These are phyloP conservation scores for Pythium utonaiense DNA, from an alignment of 352 stramenopile species.

Conservation along the genomic window DNA sequence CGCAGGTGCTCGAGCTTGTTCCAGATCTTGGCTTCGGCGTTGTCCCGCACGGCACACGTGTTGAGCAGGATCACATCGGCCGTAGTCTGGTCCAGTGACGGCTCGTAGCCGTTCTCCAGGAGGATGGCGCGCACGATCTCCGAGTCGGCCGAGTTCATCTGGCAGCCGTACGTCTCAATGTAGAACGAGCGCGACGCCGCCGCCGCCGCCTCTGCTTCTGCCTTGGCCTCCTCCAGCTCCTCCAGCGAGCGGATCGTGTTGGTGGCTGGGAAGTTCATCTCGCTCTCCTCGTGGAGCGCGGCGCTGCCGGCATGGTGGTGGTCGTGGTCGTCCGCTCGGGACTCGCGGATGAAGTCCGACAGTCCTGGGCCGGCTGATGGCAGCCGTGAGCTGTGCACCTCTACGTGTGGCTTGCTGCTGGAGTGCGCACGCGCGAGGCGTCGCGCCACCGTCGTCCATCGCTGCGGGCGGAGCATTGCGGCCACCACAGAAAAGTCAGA, in stretches of 20 bases:
- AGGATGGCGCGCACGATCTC: constrained; percentile 97
- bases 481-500: background rate
- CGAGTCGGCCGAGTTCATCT: constrained; percentile 99
- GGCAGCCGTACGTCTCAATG: constrained; percentile 97
- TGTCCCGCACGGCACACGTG: constrained; percentile 99
- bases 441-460: constrained; percentile 13
- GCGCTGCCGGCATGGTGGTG: constrained; percentile 26
- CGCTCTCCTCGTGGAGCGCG: constrained; percentile 42
- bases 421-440: constrained; percentile 29
- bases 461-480: constrained; percentile 17
- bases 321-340: constrained; percentile 25
- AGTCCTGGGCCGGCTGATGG: constrained; percentile 45
- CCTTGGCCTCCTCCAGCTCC: constrained; percentile 37
- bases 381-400: constrained; percentile 39
- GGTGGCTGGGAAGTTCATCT: constrained; percentile 70
- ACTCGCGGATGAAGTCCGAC: constrained; percentile 71
- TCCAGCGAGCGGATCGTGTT: constrained; percentile 49
- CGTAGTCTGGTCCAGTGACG: constrained; percentile 55
- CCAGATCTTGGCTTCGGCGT: constrained; percentile 96
- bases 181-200: constrained; percentile 51
- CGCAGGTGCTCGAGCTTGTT: constrained; percentile 78
- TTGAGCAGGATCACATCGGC: constrained; percentile 97
- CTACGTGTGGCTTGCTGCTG: constrained; percentile 27
- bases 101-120: constrained; percentile 60
- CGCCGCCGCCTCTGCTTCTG: background rate